Evolutionary conservation across 2,329 filamentous ascomycete species (phyloP), one percentile per base, ranked within the genome.

Genomic region (Colletotrichum spinosum): DNA sequence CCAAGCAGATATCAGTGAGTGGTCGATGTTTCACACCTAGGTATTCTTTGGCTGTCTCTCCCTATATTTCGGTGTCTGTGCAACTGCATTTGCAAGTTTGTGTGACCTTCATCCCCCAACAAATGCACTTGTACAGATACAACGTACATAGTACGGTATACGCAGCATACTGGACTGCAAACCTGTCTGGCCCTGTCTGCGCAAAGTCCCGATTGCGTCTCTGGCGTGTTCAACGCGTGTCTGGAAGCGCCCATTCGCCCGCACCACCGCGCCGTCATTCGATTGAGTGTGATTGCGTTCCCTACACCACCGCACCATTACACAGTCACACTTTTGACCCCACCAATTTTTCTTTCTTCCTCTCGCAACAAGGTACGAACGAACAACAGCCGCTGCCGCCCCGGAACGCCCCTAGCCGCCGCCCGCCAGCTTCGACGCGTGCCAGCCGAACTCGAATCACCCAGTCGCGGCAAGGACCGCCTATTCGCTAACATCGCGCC

Each of bases 241-340:
- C 51, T 46, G 48, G 57, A 60, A 55, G 50, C 35, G 50, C 57
- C 61, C 57, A 61, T 55, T 65, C 51, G 38, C 25, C 45, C 45
- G 38, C 42, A 37, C 42, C 38, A 25, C 46, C 38, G 44, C 45
- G 8, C 34, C 34, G 51, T 55, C 45, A 55, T 51, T 61, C 51
- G 35, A 55, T 55, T 25, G 41, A 17, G 25, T 61, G 48, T 25
- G 25, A 25, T 25, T 25, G 25, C 25, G 4, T 25, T 57, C 41
- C 62, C 62, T 51, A 57, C 46, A 45, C 38, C 35, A 45, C 57
- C 57, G 33, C 56, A 41, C 35, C 48, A 39, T 51, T 39, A 55
- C 60, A 60, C 58, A 49, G 35, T 45, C 39, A 49, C n/a, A 33
- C 25, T 25, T 25, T 25, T 25, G 25, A 25, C 25, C 25, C 25